Conservation (phyloP, 768 basidiomycete species). For the Mycena leptocephala region DNA sequence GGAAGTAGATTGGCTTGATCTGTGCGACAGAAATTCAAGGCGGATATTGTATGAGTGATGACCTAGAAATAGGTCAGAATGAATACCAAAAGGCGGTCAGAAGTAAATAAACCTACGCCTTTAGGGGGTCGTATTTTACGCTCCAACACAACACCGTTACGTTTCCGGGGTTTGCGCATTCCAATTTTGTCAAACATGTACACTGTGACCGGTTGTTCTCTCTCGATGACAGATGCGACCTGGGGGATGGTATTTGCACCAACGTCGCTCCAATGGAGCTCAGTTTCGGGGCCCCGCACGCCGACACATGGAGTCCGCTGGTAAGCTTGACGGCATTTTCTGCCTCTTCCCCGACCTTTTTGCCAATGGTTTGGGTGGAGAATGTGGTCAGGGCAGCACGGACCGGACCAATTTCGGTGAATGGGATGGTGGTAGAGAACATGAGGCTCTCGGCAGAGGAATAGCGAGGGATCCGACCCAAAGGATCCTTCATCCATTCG, state of each 20-base stretch:
- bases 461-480: background rate
- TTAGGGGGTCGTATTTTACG: background rate
- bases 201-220: background rate
- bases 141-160: background rate
- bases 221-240: background rate
- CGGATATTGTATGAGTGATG: too few species aligned
- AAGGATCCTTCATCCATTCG: conserved; percentile 10
- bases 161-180: background rate
- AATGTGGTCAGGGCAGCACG: too few species aligned
- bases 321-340: conserved; percentile 8
- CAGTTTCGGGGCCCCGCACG: background rate
- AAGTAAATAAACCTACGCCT: background rate
- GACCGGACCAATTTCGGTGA: conserved; percentile 4
- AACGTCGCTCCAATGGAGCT: background rate
- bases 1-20: too few species aligned
- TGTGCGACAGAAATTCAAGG: too few species aligned
- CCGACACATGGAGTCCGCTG: conserved; percentile 16
- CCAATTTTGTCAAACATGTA: background rate
- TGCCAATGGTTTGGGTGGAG: too few species aligned
- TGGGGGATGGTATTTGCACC: background rate
- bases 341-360: background rate
- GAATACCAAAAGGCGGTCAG: background rate
- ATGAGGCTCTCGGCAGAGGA: background rate
- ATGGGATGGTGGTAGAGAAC: conserved; percentile 5
- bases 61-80: conserved; percentile 22